Base-by-base conservation (phyloP, 306 rosid species). In the Sechiopsis laciniata region DNA sequence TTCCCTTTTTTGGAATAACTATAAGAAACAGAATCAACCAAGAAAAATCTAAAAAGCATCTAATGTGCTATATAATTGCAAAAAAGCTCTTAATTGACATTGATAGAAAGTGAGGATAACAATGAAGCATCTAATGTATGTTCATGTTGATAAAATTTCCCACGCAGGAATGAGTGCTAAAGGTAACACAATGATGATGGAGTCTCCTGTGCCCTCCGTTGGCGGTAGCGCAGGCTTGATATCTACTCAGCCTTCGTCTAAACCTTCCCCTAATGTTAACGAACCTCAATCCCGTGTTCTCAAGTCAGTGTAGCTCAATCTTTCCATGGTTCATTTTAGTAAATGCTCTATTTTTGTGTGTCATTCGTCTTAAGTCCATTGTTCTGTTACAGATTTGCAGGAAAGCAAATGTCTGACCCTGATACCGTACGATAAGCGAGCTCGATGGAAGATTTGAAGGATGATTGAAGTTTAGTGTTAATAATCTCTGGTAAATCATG, bases 101-200 rank as follows among this genome's bases (percentile, higher is more conserved):
- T 17, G n/a, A 19, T 51, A 10, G 10, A 40, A 65, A 40, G 10
- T 21, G 53, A 64, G 52, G 53, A 17, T 40, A 40, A 42, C 11
- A 65, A 16, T 62, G 22, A 35, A 63, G 68, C 68, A 63, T 63
- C 21, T n/a, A 60, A 67, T 45, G 10, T 19, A 20, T 17, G 21
- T 10, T 51, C 58, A 70, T 69, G 45, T 50, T 69, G 58, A 0
- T 22, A 50, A 20, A 21, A 19, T 5, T 51, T 19, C n/a, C 19
- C 22, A 24, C 24, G 21, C 74, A 70, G 74, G 74, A 50, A 70
- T 70, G 74, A 70, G 74, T 70, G 74, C 59, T 70, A 51, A 50
- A 50, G 74, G 74, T 50, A 70, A 45, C 12, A 1, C 59, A 22
- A 51, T 24, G 59, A 29, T 70, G 10, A 15, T 22, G 0, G 74